Percentiles rank a stretch among this genome's conserved stretches.
Conservation (phyloP, 2,329 filamentous ascomycete genomes). For the Celoporthe dispersa region DNA sequence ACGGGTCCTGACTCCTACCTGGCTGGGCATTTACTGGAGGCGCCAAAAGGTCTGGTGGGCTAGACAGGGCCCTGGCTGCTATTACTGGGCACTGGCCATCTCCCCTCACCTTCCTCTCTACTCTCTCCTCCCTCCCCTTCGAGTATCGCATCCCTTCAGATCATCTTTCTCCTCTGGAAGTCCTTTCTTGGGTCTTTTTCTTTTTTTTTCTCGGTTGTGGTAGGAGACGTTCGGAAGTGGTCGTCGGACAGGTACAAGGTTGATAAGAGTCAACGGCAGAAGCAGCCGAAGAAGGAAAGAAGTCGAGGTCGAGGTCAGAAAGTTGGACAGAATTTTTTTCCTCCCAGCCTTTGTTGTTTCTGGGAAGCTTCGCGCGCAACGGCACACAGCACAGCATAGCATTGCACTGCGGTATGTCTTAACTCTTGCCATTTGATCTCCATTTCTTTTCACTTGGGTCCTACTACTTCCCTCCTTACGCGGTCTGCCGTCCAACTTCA, state of each 20-base stretch:
- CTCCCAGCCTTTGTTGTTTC: slow-evolving; percentile 12
- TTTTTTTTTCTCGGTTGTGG: slow-evolving; percentile 25
- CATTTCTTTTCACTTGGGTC: background rate
- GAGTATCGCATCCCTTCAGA: background rate
- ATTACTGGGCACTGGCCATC: slow-evolving; percentile 5
- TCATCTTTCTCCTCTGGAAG: slow-evolving; percentile 5
- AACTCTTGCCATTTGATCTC: background rate
- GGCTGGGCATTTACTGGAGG: background rate
- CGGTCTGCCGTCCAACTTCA: background rate
- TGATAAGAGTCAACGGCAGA: slow-evolving; percentile 21
- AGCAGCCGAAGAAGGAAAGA: slow-evolving; percentile 11
- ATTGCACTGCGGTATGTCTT: background rate
- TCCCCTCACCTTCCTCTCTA: slow-evolving; percentile 8
- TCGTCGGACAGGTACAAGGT: slow-evolving; percentile 25
- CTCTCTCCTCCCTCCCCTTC: slow-evolving; percentile 5
- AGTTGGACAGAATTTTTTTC: slow-evolving; percentile 21
- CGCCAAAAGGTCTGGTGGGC: background rate
- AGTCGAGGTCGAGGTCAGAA: slow-evolving; percentile 1
- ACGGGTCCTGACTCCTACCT: slow-evolving; percentile 1
- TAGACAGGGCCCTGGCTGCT: background rate
- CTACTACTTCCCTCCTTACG: background rate
- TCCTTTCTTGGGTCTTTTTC: slow-evolving; percentile 9
- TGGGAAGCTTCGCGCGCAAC: slow-evolving; percentile 10
- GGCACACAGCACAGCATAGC: slow-evolving; percentile 4
- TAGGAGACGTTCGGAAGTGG: slow-evolving; percentile 26